phyloP scores from a whole-genome alignment of 2,329 filamentous ascomycete species.

The Tolypocladium amazonense region DNA sequence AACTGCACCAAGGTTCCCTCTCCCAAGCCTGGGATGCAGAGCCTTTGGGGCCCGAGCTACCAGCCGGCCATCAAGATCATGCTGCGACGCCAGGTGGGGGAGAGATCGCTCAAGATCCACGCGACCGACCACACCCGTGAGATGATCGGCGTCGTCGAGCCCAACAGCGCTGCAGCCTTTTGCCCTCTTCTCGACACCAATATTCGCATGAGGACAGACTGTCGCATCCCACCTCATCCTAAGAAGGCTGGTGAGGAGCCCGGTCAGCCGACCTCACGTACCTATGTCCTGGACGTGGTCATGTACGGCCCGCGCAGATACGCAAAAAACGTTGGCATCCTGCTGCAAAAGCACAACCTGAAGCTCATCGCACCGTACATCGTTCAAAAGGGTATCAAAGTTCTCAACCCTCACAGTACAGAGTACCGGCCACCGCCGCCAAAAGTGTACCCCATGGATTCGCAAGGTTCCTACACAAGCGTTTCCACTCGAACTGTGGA shows the following conservation, averaged over 20 bases:
- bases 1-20: slow-evolving; percentile 59
- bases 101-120: slow-evolving; percentile 51
- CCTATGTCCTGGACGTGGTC: slow-evolving; percentile 59
- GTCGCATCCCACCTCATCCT: slow-evolving; percentile 57
- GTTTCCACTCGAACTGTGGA: slow-evolving; percentile 57
- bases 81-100: slow-evolving; percentile 48
- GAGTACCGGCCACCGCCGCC: slow-evolving; percentile 32
- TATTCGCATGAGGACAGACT: slow-evolving; percentile 57
- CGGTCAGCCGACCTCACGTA: slow-evolving; percentile 50
- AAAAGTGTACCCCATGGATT: slow-evolving; percentile 20
- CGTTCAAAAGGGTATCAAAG: slow-evolving; percentile 56
- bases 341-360: slow-evolving; percentile 52
- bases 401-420: slow-evolving; percentile 66
- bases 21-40: slow-evolving; percentile 51
- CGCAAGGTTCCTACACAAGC: slow-evolving; percentile 14
- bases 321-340: slow-evolving; percentile 54
- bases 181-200: slow-evolving; percentile 62
- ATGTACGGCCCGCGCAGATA: slow-evolving; percentile 67
- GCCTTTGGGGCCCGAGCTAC: slow-evolving; percentile 45
- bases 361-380: slow-evolving; percentile 56
- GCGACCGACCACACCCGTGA: slow-evolving; percentile 61
- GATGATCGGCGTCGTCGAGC: slow-evolving; percentile 68
- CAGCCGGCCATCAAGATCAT: slow-evolving; percentile 70
- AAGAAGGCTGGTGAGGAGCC: slow-evolving; percentile 52
- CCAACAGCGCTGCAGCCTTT: slow-evolving; percentile 54